Conservation (phyloP, 2,329 filamentous ascomycete species). For the Aspergillus versicolor region DNA sequence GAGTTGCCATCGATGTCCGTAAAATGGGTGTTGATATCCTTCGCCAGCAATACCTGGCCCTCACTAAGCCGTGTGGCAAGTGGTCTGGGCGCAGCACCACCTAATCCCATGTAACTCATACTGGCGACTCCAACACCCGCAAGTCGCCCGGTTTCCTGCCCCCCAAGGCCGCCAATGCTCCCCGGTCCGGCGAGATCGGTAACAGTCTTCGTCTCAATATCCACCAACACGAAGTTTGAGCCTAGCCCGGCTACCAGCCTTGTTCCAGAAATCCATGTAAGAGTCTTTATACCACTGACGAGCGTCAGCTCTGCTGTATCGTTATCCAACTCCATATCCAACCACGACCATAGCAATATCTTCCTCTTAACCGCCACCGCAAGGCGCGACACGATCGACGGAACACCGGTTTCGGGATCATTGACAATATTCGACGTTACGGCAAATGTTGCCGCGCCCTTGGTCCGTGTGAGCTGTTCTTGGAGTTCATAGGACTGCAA, state of each 20-base stretch:
- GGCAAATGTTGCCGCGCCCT: constrained; percentile 85
- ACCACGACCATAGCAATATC: constrained; percentile 90
- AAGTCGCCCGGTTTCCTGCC: constrained; percentile 70
- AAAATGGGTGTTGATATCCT: constrained; percentile 94
- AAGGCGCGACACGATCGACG: constrained; percentile 85
- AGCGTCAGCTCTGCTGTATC: constrained; percentile 76
- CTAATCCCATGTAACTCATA: constrained; percentile 97
- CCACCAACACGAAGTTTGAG: constrained; percentile 83
- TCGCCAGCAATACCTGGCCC: constrained; percentile 87
- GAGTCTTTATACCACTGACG: constrained; percentile 77
- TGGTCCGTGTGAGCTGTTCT: constrained; percentile 77
- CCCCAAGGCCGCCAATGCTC: constrained; percentile 64
- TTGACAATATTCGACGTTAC: constrained; percentile 95
- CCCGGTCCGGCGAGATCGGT: constrained; percentile 79
- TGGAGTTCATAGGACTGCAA: constrained; percentile 78
- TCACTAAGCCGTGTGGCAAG: constrained; percentile 79
- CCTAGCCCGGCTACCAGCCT: constrained; percentile 89
- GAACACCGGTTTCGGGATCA: constrained; percentile 80
- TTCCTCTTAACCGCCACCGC: constrained; percentile 92
- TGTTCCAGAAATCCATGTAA: constrained; percentile 88
- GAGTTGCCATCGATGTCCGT: constrained; percentile 80
- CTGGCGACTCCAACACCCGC: constrained; percentile 79
- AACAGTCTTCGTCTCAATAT: constrained; percentile 71
- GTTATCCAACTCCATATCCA: constrained; percentile 79
- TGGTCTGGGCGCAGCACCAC: constrained; percentile 86